phyloP scores from a whole-genome alignment of 371 early-diverging fungal species.

The Syncephalastrum contaminatum region DNA sequence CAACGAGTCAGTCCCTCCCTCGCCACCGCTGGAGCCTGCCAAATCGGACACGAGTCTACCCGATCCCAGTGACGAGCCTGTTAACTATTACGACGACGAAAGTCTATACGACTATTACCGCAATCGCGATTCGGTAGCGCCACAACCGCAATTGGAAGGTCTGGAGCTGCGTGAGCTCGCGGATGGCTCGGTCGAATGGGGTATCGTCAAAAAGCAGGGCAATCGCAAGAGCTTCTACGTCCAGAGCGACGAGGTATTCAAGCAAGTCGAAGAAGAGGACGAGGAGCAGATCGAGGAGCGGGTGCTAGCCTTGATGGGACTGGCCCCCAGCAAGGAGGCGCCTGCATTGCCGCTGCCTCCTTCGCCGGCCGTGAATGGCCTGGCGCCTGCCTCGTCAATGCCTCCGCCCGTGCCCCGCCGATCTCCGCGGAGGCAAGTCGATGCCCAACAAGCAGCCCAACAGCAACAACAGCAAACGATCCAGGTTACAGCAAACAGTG shows the following conservation, averaged over 20 bases:
- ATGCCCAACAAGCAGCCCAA: conserved; percentile 3
- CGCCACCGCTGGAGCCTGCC: too few relatives aligned
- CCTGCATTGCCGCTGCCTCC: too few relatives aligned
- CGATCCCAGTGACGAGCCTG: too few relatives aligned
- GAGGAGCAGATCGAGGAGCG: conserved; percentile 22
- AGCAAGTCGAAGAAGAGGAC: conserved; percentile 17
- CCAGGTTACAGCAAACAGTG: background rate
- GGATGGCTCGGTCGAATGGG: conserved; percentile 33
- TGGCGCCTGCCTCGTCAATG: conserved; percentile 3
- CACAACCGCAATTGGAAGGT: conserved; percentile 19
- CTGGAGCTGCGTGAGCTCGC: conserved; percentile 33
- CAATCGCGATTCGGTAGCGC: conserved; percentile 2
- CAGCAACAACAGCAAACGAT: conserved; percentile 7
- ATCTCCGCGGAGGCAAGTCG: conserved; percentile 22
- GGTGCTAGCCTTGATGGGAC: conserved; percentile 21
- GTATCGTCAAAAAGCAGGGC: conserved; percentile 33
- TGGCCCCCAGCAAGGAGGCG: conserved; percentile 1
- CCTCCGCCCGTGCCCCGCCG: conserved; percentile 30
- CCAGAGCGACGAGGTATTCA: conserved; percentile 1
- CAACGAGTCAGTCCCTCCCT: too few relatives aligned
- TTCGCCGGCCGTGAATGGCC: too few relatives aligned
- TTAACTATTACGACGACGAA: conserved; percentile 17
- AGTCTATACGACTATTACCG: conserved; percentile 22
- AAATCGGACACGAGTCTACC: too few relatives aligned
- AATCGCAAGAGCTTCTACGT: conserved; percentile 26